These are phyloP conservation scores for Alternaria triticina DNA, from an alignment of 2,329 filamentous ascomycete species.

Conservation along the genomic window DNA sequence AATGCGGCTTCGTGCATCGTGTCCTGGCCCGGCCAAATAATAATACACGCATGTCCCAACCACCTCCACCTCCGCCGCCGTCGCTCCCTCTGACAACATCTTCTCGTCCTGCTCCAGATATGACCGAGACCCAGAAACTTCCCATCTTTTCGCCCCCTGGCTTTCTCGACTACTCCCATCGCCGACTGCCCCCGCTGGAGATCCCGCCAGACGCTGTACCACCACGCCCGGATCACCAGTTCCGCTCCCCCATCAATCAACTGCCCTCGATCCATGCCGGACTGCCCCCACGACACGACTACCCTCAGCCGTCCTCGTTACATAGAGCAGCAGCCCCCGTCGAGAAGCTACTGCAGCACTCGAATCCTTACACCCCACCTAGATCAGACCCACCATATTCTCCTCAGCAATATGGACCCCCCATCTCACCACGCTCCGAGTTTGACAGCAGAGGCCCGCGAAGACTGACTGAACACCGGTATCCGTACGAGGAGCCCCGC, in stretches of 20 bases:
- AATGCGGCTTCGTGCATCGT: slow-evolving; percentile 51
- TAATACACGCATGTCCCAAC: slow-evolving; percentile 54
- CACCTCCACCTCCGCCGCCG: slow-evolving; percentile 48
- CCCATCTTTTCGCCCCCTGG: slow-evolving; percentile 49
- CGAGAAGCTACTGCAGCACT: slow-evolving; percentile 44
- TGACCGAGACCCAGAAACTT: slow-evolving; percentile 55
- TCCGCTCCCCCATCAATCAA: slow-evolving; percentile 48
- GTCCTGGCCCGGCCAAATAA: slow-evolving; percentile 50
- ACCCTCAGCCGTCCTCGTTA: slow-evolving; percentile 30
- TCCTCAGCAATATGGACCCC: slow-evolving; percentile 47
- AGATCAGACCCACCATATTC: slow-evolving; percentile 50
- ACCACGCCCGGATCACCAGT: slow-evolving; percentile 47
- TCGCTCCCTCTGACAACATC: slow-evolving; percentile 50
- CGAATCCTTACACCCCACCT: slow-evolving; percentile 49
- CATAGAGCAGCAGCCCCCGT: slow-evolving; percentile 41
- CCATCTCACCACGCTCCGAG: slow-evolving; percentile 47
- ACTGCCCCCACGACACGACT: slow-evolving; percentile 39
- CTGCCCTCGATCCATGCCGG: slow-evolving; percentile 46
- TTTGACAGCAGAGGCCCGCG: slow-evolving; percentile 38
- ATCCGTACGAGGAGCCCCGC: slow-evolving; percentile 42
- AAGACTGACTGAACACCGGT: slow-evolving; percentile 40
- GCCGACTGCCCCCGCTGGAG: slow-evolving; percentile 48
- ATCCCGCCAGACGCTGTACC: slow-evolving; percentile 49
- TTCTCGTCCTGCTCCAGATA: slow-evolving; percentile 44
- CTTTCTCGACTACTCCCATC: slow-evolving; percentile 50